These are phyloP conservation scores for Dryadomyces sulphureus DNA, from an alignment of 2,329 filamentous ascomycete genomes.

Conservation along the genomic window DNA sequence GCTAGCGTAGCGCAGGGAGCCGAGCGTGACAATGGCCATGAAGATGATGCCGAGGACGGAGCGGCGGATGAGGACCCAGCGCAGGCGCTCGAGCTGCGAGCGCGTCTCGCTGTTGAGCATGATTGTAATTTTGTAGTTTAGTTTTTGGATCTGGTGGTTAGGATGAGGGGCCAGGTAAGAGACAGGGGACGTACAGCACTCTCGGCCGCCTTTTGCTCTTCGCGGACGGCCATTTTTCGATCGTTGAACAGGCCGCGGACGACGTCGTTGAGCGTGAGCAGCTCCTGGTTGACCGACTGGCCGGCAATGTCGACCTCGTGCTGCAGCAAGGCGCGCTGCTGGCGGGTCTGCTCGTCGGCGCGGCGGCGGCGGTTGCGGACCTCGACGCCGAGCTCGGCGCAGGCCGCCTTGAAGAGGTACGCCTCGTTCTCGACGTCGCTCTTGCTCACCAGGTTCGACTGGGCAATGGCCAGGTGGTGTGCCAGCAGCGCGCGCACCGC, in stretches of 20 bases:
- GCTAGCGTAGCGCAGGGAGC: slow-evolving; percentile 44
- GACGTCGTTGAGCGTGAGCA: slow-evolving; percentile 69
- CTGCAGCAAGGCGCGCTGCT: slow-evolving; percentile 73
- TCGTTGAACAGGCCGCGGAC: slow-evolving; percentile 96
- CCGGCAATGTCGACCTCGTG: slow-evolving; percentile 89
- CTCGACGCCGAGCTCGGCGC: slow-evolving; percentile 79
- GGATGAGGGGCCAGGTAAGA: background rate
- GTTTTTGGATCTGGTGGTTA: slow-evolving; percentile 58
- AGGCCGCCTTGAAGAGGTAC: slow-evolving; percentile 88
- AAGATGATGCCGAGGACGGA: slow-evolving; percentile 51
- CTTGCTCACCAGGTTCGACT: slow-evolving; percentile 70
- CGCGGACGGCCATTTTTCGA: slow-evolving; percentile 77
- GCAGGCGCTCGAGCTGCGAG: slow-evolving; percentile 77
- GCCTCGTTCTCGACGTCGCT: slow-evolving; percentile 88
- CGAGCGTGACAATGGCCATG: slow-evolving; percentile 47
- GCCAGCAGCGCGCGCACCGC: slow-evolving; percentile 65
- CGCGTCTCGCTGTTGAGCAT: slow-evolving; percentile 78
- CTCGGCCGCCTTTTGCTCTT: slow-evolving; percentile 76
- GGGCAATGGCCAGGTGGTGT: slow-evolving; percentile 67
- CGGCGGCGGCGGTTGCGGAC: slow-evolving; percentile 63
- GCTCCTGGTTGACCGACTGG: slow-evolving; percentile 74
- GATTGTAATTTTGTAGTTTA: slow-evolving; percentile 94
- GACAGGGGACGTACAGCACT: slow-evolving; percentile 44
- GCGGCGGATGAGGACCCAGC: slow-evolving; percentile 65
- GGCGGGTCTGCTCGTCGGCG: slow-evolving; percentile 67